phyloP scores from a whole-genome alignment of 208 protist species.

The Trichomonas tenax region DNA sequence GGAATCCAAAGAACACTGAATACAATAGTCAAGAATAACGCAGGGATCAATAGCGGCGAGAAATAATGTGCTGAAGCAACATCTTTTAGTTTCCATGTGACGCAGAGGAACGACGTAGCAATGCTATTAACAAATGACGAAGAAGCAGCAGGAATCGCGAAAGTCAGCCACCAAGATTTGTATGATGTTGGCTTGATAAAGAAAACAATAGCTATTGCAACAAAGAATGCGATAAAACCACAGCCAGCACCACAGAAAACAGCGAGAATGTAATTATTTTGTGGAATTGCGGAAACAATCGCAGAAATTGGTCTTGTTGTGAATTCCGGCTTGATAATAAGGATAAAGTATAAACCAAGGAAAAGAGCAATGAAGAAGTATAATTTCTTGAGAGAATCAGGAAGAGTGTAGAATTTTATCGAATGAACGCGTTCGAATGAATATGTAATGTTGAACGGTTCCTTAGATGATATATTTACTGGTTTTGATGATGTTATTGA shows the following conservation, averaged over 20 bases:
- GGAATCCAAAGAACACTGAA: not conserved
- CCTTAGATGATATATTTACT: not conserved
- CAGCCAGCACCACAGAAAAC: not conserved
- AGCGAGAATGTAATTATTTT: not conserved
- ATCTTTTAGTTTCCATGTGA: not conserved
- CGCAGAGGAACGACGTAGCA: not conserved
- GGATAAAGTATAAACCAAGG: not conserved
- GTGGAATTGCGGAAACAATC: not conserved
- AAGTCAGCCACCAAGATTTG: not conserved
- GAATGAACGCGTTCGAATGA: not conserved
- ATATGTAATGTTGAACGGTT: not conserved
- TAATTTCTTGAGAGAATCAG: not conserved
- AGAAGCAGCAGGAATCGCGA: not conserved
- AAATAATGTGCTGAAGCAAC: conserved; percentile 3
- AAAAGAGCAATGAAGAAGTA: not conserved
- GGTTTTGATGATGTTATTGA: not conserved
- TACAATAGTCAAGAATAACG: not conserved
- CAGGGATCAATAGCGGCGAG: not conserved
- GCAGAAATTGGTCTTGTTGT: not conserved
- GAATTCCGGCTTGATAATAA: not conserved
- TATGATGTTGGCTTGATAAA: not conserved
- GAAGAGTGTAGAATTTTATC: not conserved
- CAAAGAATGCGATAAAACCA: not conserved
- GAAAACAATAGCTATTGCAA: not conserved
- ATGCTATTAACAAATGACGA: not conserved